Percentiles rank a stretch among this genome's conserved stretches.
phyloP scores from a whole-genome alignment of 345 rosid species.

The Physaria fendleri region DNA sequence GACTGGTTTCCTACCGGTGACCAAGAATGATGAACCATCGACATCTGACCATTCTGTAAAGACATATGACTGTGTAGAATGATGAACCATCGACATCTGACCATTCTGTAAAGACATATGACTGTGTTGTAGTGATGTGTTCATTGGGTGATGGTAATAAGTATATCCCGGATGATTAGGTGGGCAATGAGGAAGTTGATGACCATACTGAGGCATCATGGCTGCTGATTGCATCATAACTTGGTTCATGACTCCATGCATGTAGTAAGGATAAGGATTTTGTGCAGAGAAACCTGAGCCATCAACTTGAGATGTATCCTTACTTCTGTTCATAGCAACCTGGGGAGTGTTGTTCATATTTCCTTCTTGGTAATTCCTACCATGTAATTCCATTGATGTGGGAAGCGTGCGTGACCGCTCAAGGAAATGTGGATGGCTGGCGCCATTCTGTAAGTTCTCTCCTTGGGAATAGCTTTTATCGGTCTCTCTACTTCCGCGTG shows the following conservation, averaged over 20 bases:
- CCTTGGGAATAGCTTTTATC: constrained; percentile 12
- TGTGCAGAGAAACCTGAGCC: constrained; percentile 44
- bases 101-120: constrained; percentile 63
- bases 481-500: constrained; percentile 6
- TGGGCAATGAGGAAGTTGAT: constrained; percentile 51
- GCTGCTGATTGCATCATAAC: constrained; percentile 60
- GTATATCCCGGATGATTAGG: constrained; percentile 45
- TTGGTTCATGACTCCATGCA: constrained; percentile 76
- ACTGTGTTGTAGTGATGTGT: constrained; percentile 57
- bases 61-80: no score
- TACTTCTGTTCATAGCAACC: constrained; percentile 32
- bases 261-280: constrained; percentile 54
- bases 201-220: constrained; percentile 63
- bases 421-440: constrained; percentile 16
- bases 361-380: constrained; percentile 30
- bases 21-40: constrained; percentile 67
- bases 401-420: constrained; percentile 45
- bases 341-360: constrained; percentile 33
- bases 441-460: constrained; percentile 19
- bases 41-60: no score
- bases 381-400: constrained; percentile 42
- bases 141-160: constrained; percentile 62
- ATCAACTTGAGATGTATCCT: constrained; percentile 45
- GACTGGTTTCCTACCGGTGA: no score
- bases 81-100: constrained; percentile 49